Base-by-base conservation (phyloP, 371 early-diverging fungal species). In the Syncephalastrum racemosum region DNA sequence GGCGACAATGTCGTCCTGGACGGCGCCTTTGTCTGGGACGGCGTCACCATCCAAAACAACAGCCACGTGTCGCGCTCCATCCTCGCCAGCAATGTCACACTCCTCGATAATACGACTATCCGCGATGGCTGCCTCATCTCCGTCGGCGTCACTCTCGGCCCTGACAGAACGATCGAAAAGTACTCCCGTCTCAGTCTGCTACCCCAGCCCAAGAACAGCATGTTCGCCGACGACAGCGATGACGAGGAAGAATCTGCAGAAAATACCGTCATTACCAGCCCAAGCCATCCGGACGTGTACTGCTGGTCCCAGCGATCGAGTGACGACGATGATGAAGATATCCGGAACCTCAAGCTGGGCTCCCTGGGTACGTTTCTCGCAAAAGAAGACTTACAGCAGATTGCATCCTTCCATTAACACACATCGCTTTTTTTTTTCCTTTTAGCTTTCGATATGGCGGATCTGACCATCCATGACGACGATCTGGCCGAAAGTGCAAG, bases 1-100 rank as follows among this genome's bases (percentile, higher is more conserved):
- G 84, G 84, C 1, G 81, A 81, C 31, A 83, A 88, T 61, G 89
- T 91, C n/a, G 67, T 73, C 22, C 79, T 96, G 23, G 80, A 90
- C 19, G 89, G 86, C 27, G 88, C 90, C 4, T 94, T 92, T 59
- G 69, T 97, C 44, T 95, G 94, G 90, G 91, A 93, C 63, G 78
- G 80, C 59, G 84, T 84, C 7, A 71, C 63, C 4, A 85, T 97
- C 50, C 86, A 70, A 31, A 78, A 85, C 61, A 82, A 86, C 58
- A 86, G 88, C 59, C 61, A 53, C 5, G 74, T 96, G 3, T 66
- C 76, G 18, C 60, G 78, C 22, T 82, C 89, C 18, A 94, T 97
- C 50, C 54, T 98, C 19, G 96, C 90, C 8, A 75, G 84, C 52
- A 69, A 82, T 47, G 94, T 84, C 2, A 62, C 71, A 3, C 53